These are phyloP conservation scores for Xerocomus brunneocitrinus DNA, from an alignment of 768 basidiomycete species.

Conservation along the genomic window DNA sequence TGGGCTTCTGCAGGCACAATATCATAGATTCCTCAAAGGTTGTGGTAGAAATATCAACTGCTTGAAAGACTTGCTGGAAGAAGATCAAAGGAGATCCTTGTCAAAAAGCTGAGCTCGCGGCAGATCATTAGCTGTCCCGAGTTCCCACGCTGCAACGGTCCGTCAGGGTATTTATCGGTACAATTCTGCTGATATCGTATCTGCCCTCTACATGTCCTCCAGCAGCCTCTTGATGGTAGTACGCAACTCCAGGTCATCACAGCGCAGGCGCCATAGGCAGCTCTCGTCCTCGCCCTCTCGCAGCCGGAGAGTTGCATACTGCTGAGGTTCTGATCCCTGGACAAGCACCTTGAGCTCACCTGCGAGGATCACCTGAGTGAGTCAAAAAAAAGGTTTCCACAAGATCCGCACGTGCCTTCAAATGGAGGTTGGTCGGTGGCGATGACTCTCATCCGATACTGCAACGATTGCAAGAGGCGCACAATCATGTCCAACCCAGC, in stretches of 20 bases:
- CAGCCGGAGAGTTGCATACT: constrained; percentile 46
- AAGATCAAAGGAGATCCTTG: constrained; percentile 14
- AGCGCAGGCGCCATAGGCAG: constrained; percentile 68
- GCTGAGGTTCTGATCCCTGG: constrained; percentile 19
- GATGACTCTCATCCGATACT: constrained; percentile 45
- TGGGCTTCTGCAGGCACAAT: constrained; percentile 36
- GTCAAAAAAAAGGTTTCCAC: neutral
- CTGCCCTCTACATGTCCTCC: constrained; percentile 13
- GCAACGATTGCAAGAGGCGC: constrained; percentile 48
- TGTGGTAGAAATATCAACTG: constrained; percentile 3
- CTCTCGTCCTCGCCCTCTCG: constrained; percentile 64
- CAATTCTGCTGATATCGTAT: too few relatives aligned
- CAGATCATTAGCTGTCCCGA: neutral
- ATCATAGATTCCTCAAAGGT: constrained; percentile 47
- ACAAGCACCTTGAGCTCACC: constrained; percentile 66
- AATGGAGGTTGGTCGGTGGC: constrained; percentile 55
- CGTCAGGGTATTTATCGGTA: neutral
- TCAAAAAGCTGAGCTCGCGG: constrained; percentile 1
- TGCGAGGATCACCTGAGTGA: constrained; percentile 23
- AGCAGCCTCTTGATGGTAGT: constrained; percentile 43
- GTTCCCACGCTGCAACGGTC: constrained; percentile 1
- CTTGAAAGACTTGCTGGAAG: constrained; percentile 5
- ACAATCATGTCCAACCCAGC: constrained; percentile 50
- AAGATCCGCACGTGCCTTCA: constrained; percentile 40
- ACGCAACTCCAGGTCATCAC: constrained; percentile 42